Conservation (phyloP, 495 filamentous ascomycete species). For the Aspergillus taichungensis region DNA sequence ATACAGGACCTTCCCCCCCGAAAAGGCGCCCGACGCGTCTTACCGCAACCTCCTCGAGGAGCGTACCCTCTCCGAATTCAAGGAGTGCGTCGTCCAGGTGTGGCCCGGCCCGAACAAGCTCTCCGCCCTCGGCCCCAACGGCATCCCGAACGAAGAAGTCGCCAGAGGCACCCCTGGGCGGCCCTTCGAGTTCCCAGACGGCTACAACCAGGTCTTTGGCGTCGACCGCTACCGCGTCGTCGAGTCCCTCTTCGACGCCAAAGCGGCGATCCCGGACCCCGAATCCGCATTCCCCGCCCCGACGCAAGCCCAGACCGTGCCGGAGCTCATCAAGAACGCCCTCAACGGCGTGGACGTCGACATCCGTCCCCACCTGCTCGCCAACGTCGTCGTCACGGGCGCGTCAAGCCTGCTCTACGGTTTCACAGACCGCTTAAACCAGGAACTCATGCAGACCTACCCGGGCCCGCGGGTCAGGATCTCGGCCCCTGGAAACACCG, state of each 20-base stretch:
- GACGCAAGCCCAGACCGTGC: conserved; percentile 64
- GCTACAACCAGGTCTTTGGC: conserved; percentile 88
- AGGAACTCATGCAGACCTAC: conserved; percentile 68
- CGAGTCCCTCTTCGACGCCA: conserved; percentile 83
- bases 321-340: conserved; percentile 67
- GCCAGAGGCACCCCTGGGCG: conserved; percentile 57
- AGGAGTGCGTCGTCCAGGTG: conserved; percentile 90
- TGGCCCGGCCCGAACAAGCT: conserved; percentile 78
- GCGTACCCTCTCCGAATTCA: conserved; percentile 87
- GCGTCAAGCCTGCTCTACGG: conserved; percentile 76
- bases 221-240: conserved; percentile 73
- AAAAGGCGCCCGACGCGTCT: conserved; percentile 53
- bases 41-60: conserved; percentile 85
- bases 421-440: conserved; percentile 80
- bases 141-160: conserved; percentile 59
- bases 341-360: conserved; percentile 79
- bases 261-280: conserved; percentile 41
- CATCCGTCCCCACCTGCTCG: conserved; percentile 68
- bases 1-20: conserved; percentile 55
- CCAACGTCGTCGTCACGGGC: conserved; percentile 89
- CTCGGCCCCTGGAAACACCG: conserved; percentile 71
- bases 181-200: conserved; percentile 94
- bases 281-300: conserved; percentile 40
- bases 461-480: conserved; percentile 78
- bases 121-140: conserved; percentile 45